Evolutionary conservation across 495 filamentous ascomycete genomes (phyloP).

Genomic region (Aspergillus sparsus): DNA sequence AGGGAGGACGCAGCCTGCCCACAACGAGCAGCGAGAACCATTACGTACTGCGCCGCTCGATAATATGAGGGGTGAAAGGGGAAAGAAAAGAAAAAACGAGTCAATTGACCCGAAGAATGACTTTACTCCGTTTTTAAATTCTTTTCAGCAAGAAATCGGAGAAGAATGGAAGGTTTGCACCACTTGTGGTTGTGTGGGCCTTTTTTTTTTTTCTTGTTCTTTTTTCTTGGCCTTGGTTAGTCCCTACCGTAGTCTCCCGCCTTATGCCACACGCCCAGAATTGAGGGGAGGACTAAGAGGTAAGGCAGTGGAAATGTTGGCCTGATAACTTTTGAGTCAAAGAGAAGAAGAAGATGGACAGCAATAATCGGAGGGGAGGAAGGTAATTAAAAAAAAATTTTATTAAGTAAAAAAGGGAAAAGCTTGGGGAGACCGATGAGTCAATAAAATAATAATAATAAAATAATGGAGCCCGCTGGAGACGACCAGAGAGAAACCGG

Average conservation of each 20-base stretch:
- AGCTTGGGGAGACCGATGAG: slow-evolving; percentile 24
- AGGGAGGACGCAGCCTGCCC: slow-evolving; percentile 49
- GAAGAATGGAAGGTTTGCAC: slow-evolving; percentile 15
- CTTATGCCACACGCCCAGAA: slow-evolving; percentile 28
- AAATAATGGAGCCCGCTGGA: slow-evolving; percentile 14
- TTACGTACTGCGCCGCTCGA: slow-evolving; percentile 41
- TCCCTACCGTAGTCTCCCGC: slow-evolving; percentile 26
- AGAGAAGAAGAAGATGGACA: slow-evolving; percentile 15
- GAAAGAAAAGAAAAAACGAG: slow-evolving; percentile 15
- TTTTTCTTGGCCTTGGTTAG: slow-evolving; percentile 5
- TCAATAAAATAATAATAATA: slow-evolving; percentile 18
- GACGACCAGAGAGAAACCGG: slow-evolving; percentile 18
- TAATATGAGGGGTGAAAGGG: slow-evolving; percentile 12
- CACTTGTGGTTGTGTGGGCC: slow-evolving; percentile 13
- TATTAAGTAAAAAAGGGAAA: slow-evolving; percentile 17
- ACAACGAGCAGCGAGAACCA: slow-evolving; percentile 55
- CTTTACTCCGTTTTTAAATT: slow-evolving; percentile 19
- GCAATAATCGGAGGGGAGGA: slow-evolving; percentile 14
- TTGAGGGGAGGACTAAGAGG: slow-evolving; percentile 22
- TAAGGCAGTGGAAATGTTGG: slow-evolving; percentile 19
- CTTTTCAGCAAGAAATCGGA: slow-evolving; percentile 18
- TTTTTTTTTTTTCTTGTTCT: slow-evolving; percentile 9
- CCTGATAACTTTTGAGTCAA: slow-evolving; percentile 13
- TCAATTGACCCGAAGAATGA: slow-evolving; percentile 19
- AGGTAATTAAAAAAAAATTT: slow-evolving; percentile 19